Evolutionary conservation across 441 rosid genomes (phyloP), one percentile per base, ranked within the genome.

Genomic region (Eutrema salsugineum): DNA sequence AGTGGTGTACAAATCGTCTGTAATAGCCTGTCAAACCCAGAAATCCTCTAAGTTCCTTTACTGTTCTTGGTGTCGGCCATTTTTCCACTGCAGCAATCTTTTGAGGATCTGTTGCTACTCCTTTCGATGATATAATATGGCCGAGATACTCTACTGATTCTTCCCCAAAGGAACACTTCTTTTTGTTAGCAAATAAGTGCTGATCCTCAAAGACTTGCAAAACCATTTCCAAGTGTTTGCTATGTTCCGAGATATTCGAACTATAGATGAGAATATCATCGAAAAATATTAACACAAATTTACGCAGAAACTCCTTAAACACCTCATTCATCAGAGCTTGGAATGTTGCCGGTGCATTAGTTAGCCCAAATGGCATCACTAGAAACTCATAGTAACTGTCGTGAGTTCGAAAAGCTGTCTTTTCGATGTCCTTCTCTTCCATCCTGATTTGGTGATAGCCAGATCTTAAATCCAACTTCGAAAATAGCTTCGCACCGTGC

Each of bases 381-480:
- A 57, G 0, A 0, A 57, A 57, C 0, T 57, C 63, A 6, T 11
- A 57, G 0, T 36, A 30, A 0, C 27, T 35, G 3, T 40, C 50
- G 0, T 11, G 8, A 0, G 36, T 60, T 1, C 36, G 2, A 4
- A 60, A 42, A 0, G 66, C 9, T 8, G 53, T 43, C 0, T 43
- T 42, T 0, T 2, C 8, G 0, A 43, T 9, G 3, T 61, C 24
- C 0, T 2, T 0, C 2, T 61, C 27, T 1, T 15, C 6, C 15
- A 61, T 43, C 1, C 24, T 1, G 0, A 61, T n/a, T 0, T 61
- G 66, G 3, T 43, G 66, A 5, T 61, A 61, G 0, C 66, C 66
- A 2, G 39, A 19, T 0, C 15, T 1, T 0, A 61, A 1, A 1
- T 43, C 51, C 0, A 61, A 0, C 6, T 61, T 61, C 0, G 36